Percentiles rank a stretch among this genome's conserved stretches.
These are phyloP conservation scores for Phylloboletellus chloephorus DNA, from an alignment of 1,284 basidiomycete species.

Conservation along the genomic window DNA sequence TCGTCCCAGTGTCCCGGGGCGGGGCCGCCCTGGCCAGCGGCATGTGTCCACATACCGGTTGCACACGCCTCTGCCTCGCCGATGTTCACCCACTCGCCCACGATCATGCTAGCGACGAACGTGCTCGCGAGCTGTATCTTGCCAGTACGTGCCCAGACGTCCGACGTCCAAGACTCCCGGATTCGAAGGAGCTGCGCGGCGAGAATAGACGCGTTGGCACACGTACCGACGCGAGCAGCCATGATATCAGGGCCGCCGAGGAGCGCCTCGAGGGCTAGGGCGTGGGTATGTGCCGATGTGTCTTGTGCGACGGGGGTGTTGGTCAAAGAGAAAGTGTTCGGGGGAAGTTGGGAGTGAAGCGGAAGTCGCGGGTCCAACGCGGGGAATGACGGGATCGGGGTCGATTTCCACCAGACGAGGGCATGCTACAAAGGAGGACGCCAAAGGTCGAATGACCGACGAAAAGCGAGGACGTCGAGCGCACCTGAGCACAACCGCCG, in stretches of 20 bases:
- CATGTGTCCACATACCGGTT: conserved; percentile 69
- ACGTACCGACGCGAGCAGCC: conserved; percentile 66
- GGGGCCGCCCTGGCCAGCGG: conserved; percentile 22
- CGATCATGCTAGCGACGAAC: conserved; percentile 65
- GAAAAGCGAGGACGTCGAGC: conserved; percentile 6
- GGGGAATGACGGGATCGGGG: conserved; percentile 57
- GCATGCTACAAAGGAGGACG: conserved; percentile 48
- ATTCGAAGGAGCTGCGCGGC: conserved; percentile 67
- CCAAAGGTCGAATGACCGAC: conserved; percentile 9
- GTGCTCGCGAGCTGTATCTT: conserved; percentile 66
- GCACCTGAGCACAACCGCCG: conserved; percentile 68
- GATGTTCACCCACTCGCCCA: conserved; percentile 66
- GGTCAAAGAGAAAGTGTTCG: conserved; percentile 65
- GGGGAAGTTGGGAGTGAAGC: conserved; percentile 59
- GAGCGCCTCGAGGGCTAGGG: conserved; percentile 62
- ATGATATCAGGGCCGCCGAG: conserved; percentile 73
- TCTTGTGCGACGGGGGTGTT: conserved; percentile 73
- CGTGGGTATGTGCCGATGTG: conserved; percentile 71
- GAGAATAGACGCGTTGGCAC: conserved; percentile 59
- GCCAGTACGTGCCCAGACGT: conserved; percentile 68
- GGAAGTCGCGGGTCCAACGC: conserved; percentile 61
- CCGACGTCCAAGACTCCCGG: conserved; percentile 63
- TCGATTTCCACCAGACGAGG: conserved; percentile 78
- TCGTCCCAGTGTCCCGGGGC: conserved; percentile 69
- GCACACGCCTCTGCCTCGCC: conserved; percentile 71